Evolutionary conservation across 768 basidiomycete genomes (phyloP), one percentile per base, ranked within the genome.

Genomic region (Rhodosporidiobolus sp.): DNA sequence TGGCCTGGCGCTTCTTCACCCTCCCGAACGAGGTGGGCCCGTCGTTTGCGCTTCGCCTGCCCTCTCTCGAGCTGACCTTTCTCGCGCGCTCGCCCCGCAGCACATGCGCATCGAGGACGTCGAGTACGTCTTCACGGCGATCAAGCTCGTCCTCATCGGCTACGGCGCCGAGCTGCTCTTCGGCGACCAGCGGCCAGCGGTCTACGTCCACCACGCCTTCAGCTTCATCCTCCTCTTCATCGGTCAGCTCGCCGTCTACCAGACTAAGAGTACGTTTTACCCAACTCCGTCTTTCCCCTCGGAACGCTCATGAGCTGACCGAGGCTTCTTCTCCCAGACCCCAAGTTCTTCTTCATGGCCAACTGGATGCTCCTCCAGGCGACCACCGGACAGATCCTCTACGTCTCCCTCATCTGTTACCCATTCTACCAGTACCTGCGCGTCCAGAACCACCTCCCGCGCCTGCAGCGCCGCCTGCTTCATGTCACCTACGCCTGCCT

Each of bases 161-260:
- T 74, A 74, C 62, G 65, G 3, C 24, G 22, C 11, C n/a, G 73
- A 74, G 10, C 61, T 74, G 0, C 45, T 74, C 17, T 48, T 74
- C 11, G 32, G 34, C 22, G 69, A 70, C 38, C 38, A 43, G 38
- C 38, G 38, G 7, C 38, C 14, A 7, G 38, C 38, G 38, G 54
- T 68, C 32, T 73, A 60, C 32, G 30, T 61, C 20, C 72, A 73
- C 34, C 72, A 73, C 35, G 10, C 61, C 24, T 64, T 73, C 45
- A 56, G 46, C 22, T 67, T 65, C 52, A 19, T 35, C 4, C 35
- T 67, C 9, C 53, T 73, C 12, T 65, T 67, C 58, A 53, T 73
- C 52, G 63, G 67, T 0, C 72, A 69, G 32, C 64, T 67, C 16
- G 67, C 67, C 1, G 58, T 64, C n/a, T 62, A 48, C 30, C 26